Evolutionary conservation across 1,139 yeast species (phyloP), one percentile per base, ranked within the genome.

Genomic region (Groenewaldozyma sp.): DNA sequence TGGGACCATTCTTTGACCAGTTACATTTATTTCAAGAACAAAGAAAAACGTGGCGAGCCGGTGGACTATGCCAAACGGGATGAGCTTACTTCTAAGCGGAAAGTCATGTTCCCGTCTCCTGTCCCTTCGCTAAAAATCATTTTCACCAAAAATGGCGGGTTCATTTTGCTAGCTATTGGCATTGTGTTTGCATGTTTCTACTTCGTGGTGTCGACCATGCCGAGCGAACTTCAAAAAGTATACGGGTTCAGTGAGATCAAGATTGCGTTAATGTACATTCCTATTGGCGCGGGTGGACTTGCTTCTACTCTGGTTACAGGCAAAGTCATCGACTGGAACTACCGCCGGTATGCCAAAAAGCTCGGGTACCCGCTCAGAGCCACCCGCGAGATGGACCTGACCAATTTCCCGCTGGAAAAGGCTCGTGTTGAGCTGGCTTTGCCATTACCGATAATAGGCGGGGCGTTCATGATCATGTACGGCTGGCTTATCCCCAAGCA

Each of bases 401-500:
- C 20, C 13, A 36, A 58, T 4, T 66, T 73, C 45, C 67, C 33
- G 13, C 7, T 29, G 17, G 33, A 71, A 43, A 64, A 60, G 28
- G 68, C 74, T 10, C 62, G 82, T 33, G 54, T 77, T 17, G 50
- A 49, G 5, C 50, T 44, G 18, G 43, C 18, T 16, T 42, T 49
- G 1, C 42, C 63, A 17, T 68, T 74, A 2, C 43, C 55, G 3
- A 35, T 39, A 4, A 19, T 40, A 45, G 67, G 19, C 5, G 54
- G 20, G 27, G 50, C 55, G 4, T 67, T 73, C 0, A 56, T 70
- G 2, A 44, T 74, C 1, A 58, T 73, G 0, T 81, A 72, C 59
- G 91, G 87, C 0, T 82, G 93, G 91, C 68, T 79, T 39, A 46
- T 82, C 4, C 63, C 71, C 27, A 51, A 64, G 16, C 54, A 63